Conservation (phyloP, 73 alveolate species). For the Paraurostyla sp. region DNA sequence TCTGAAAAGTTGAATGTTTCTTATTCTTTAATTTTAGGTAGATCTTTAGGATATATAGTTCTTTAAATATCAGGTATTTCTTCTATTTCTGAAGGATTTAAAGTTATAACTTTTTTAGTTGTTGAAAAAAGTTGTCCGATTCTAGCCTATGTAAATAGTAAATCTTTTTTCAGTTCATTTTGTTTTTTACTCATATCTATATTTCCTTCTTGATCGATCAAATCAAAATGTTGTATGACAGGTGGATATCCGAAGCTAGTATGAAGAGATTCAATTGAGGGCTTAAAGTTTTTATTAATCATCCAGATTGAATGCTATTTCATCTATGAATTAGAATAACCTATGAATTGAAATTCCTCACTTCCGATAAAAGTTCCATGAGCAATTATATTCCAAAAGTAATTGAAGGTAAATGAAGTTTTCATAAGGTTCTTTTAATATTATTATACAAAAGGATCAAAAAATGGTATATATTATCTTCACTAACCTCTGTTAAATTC, state of each 20-base stretch:
- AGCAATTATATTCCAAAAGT: background rate
- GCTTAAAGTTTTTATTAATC: background rate
- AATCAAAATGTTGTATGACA: background rate
- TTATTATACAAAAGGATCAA: background rate
- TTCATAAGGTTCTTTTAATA: background rate
- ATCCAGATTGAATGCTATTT: background rate
- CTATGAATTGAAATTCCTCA: background rate
- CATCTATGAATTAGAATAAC: background rate
- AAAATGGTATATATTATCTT: no score
- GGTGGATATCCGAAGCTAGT: background rate
- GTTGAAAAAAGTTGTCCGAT: no score
- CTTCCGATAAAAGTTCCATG: background rate
- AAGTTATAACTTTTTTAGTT: no score
- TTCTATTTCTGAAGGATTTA: background rate
- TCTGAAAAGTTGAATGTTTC: background rate
- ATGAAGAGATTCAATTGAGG: background rate
- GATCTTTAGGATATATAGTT: background rate
- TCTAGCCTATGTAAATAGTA: no score
- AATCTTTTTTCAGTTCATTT: no score
- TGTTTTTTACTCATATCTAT: no score
- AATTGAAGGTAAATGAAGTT: background rate
- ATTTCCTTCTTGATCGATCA: background rate
- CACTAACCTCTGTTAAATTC: no score
- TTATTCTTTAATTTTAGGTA: no score
- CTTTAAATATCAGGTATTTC: background rate